Evolutionary conservation across 768 basidiomycete species (phyloP), one percentile per base, ranked within the genome.

Genomic region (Pisolithus orientalis): DNA sequence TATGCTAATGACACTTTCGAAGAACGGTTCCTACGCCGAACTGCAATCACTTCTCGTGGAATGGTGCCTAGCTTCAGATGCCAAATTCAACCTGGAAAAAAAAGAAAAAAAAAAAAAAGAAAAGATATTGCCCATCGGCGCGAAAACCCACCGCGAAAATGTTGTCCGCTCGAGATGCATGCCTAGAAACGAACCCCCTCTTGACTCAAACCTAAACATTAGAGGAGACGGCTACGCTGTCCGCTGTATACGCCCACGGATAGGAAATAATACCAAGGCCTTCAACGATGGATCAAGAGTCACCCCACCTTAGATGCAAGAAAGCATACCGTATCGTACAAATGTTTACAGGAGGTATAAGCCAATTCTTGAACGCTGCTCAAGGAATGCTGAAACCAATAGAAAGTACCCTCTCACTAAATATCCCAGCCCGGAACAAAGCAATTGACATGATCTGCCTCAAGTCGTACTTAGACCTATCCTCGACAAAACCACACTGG

Each of bases 301-400:
- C 5, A 39, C 38, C 38, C 38, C 38, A 8, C 38, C 1, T 14
- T 39, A 39, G 38, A 39, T 39, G 38, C 13, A 7, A 39, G 17
- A 14, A 6, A 14, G 5, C 38, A 21, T 21, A 21, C 21, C 21
- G 5, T 13, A 59, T 62, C 1, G 24, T 59, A 1, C 59, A 65
- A 42, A 57, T 61, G 43, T 39, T 53, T 0, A 49, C 62, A 0
- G 64, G 61, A 0, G 66, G 65, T 0, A 48, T 55, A 37, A 65
- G 62, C 0, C 67, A 69, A 53, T 69, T 62, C 55, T 53, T 66
- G 0, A 58, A 65, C 0, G 49, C 49, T 24, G 65, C 62, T 0
- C 63, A 65, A 37, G 62, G 61, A 0, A 69, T 69, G 65, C 38
- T 13, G 17, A 39, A 13, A 13, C 13, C 6, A 5, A 39, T 39